Base-by-base conservation (phyloP, 2,329 filamentous ascomycete genomes). In the Phyllosticta paracitricarpa region DNA sequence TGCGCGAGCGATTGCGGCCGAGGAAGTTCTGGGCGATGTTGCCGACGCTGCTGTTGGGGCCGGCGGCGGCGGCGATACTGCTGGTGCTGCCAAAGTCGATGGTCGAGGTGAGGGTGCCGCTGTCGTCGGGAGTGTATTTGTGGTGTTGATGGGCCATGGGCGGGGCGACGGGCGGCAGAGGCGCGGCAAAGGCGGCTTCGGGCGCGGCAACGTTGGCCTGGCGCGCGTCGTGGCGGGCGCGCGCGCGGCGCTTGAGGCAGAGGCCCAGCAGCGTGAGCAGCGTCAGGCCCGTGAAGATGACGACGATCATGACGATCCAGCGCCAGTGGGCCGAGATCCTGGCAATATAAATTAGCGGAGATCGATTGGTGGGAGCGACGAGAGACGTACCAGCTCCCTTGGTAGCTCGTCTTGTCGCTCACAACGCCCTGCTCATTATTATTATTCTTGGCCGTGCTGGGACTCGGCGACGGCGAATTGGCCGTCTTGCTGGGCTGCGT, bases 281-380 rank as follows among this genome's bases (percentile, higher is more conserved):
- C 14, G 81, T 76, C 64, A 95, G 88, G 59, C 79, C 86, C 63
- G 93, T 77, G 53, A 87, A 81, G 28, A 95, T 80, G 64, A 93
- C 77, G 65, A 91, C 85, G 59, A 94, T 79, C 81, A 94, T 90
- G 64, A 93, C 80, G 54, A 95, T 83, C 89, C 89, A 96, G 77
- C 85, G 81, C 78, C 84, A 90, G 73, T 93, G 89, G 28, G 78
- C 80, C 7, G 81, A 79, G 57, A 89, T 75, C 88, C 88, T 90
- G 64, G 7, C 24, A 3, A 14, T 28, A 48, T 22, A 22, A 22
- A 22, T 22, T 22, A 22, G 19, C 19, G 2, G 19, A 22, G 19
- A 22, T 22, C 19, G 2, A 40, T 9, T 56, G 54, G n/a, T 53
- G 28, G 59, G 14, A 14, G 48, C 48, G 8, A 17, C 25, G 53